These are phyloP conservation scores for Chlorella sp. DNA, from an alignment of 139 green algal species.

Conservation along the genomic window DNA sequence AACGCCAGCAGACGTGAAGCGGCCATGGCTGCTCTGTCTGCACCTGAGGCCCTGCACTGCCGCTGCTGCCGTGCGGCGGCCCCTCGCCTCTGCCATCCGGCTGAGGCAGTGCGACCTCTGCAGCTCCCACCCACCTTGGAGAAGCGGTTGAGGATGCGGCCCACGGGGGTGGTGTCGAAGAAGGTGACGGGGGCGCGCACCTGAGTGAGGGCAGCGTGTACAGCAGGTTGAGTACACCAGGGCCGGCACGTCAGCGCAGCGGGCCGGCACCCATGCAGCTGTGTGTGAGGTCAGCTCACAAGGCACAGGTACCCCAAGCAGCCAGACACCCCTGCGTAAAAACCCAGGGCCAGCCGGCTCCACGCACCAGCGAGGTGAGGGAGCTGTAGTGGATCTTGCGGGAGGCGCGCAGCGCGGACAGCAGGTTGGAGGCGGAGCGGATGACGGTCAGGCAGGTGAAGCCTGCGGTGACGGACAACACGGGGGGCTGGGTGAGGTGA, in stretches of 20 bases:
- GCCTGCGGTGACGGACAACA: background rate
- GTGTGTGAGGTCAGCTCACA: too few relatives aligned
- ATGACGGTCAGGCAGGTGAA: slow-evolving; percentile 41
- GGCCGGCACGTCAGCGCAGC: too few relatives aligned
- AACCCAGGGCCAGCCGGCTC: too few relatives aligned
- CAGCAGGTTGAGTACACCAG: slow-evolving; percentile 55
- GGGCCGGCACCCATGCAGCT: too few relatives aligned
- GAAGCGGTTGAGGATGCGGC: slow-evolving; percentile 94
- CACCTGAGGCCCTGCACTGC: background rate
- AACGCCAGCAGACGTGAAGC: background rate
- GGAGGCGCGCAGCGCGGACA: slow-evolving; percentile 45
- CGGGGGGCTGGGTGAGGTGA: background rate
- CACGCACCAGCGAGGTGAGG: slow-evolving; percentile 35
- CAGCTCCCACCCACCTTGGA: slow-evolving; percentile 44
- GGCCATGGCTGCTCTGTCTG: background rate
- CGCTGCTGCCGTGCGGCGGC: too few relatives aligned
- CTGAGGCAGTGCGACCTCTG: background rate
- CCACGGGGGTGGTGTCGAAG: slow-evolving; percentile 93
- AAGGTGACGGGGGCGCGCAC: slow-evolving; percentile 78
- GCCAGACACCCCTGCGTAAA: too few relatives aligned
- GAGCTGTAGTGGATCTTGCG: slow-evolving; percentile 41
- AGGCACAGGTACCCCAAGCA: too few relatives aligned
- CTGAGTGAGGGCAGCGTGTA: slow-evolving; percentile 34
- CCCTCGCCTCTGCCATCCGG: background rate
- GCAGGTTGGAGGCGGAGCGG: slow-evolving; percentile 48